Conservation (phyloP, 768 basidiomycete genomes). For the Dictyophora rubrovolvata region DNA sequence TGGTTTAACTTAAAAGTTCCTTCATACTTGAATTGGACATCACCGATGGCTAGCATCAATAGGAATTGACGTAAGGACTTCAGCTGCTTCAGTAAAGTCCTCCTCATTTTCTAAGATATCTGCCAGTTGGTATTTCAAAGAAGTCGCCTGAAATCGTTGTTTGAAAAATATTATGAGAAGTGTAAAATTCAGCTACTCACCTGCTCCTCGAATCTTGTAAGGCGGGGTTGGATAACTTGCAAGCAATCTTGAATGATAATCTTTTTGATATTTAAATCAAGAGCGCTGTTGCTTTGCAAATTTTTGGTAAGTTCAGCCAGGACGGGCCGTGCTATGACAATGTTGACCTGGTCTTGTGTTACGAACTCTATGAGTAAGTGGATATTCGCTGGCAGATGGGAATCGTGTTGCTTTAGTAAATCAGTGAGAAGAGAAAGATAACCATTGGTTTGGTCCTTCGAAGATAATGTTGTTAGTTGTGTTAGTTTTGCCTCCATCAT, state of each 20-base stretch:
- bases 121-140: slow-evolving; percentile 80
- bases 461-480: slow-evolving; percentile 51
- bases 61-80: slow-evolving; percentile 85
- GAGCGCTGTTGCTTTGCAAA: slow-evolving; percentile 46
- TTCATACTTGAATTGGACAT: slow-evolving; percentile 13
- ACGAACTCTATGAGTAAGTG: slow-evolving; percentile 72
- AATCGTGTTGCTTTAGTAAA: slow-evolving; percentile 43
- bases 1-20: not conserved
- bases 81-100: slow-evolving; percentile 89
- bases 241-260: slow-evolving; percentile 70
- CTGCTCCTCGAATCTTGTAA: slow-evolving; percentile 94
- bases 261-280: slow-evolving; percentile 50
- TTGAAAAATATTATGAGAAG: slow-evolving; percentile 1
- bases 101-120: slow-evolving; percentile 83
- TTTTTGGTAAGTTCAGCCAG: slow-evolving; percentile 73
- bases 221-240: slow-evolving; percentile 56
- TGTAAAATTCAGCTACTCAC: slow-evolving; percentile 31
- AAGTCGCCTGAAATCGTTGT: slow-evolving; percentile 50
- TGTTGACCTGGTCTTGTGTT: slow-evolving; percentile 69
- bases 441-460: slow-evolving; percentile 78
- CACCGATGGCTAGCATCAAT: slow-evolving; percentile 84
- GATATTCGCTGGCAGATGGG: slow-evolving; percentile 43
- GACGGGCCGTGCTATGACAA: slow-evolving; percentile 83
- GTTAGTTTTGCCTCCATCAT: slow-evolving; percentile 58
- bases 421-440: slow-evolving; percentile 62